These are phyloP conservation scores for Cutaneotrichosporon arboriforme DNA, from an alignment of 1,284 basidiomycete genomes.

Conservation along the genomic window DNA sequence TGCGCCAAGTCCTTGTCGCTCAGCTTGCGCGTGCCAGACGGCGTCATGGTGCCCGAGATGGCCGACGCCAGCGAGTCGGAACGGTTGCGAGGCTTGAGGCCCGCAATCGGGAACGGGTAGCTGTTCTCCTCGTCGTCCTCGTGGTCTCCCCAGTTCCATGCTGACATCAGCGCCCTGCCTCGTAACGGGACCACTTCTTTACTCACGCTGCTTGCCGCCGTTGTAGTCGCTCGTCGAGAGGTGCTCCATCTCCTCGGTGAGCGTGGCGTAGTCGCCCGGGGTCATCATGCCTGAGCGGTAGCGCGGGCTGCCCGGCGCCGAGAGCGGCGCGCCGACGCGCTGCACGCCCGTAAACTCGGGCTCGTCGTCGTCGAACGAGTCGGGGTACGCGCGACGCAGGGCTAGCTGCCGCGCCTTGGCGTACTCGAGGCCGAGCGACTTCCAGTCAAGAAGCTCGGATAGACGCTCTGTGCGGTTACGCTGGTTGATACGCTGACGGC, in stretches of 20 bases:
- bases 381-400: conserved; percentile 88
- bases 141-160: conserved; percentile 48
- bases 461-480: conserved; percentile 94
- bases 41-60: conserved; percentile 80
- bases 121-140: conserved; percentile 70
- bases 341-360: conserved; percentile 63
- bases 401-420: conserved; percentile 90
- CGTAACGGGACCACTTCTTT: conserved; percentile 17
- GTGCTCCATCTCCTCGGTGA: conserved; percentile 90
- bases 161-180: conserved; percentile 14
- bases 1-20: conserved; percentile 75
- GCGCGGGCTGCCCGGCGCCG: conserved; percentile 80
- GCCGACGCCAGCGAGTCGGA: conserved; percentile 63
- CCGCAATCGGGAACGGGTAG: conserved; percentile 86
- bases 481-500: conserved; percentile 95
- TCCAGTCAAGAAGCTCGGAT: conserved; percentile 92
- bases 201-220: conserved; percentile 62
- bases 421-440: conserved; percentile 94
- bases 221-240: conserved; percentile 83
- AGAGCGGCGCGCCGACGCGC: conserved; percentile 61
- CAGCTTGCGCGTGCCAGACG: conserved; percentile 70
- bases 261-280: conserved; percentile 77
- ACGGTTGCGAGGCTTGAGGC: conserved; percentile 78
- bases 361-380: conserved; percentile 70
- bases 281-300: conserved; percentile 72